Evolutionary conservation across 371 early-diverging fungal genomes (phyloP).

Genomic region (Mucor mucedo): DNA sequence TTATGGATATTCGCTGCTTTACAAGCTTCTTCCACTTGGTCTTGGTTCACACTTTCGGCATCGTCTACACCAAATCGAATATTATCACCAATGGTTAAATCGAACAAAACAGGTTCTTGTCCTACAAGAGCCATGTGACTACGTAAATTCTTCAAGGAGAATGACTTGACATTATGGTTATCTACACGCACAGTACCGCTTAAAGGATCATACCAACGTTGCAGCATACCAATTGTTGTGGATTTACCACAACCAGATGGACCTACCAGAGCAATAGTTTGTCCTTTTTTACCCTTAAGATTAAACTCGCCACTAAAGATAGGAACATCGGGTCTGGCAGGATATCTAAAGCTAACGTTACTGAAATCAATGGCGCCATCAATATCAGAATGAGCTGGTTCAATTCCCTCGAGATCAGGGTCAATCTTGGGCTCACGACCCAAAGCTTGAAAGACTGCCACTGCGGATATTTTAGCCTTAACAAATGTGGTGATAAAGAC

Average conservation of each 20-base stretch:
- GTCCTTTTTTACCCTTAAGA: slow-evolving; percentile 70
- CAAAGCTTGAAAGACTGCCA: slow-evolving; percentile 71
- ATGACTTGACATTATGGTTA: slow-evolving; percentile 64
- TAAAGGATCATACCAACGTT: slow-evolving; percentile 85
- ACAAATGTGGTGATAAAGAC: slow-evolving; percentile 63
- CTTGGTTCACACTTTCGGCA: slow-evolving; percentile 43
- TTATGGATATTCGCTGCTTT: slow-evolving; percentile 79
- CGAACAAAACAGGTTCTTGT: slow-evolving; percentile 89
- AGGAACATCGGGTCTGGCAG: slow-evolving; percentile 75
- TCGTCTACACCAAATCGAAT: slow-evolving; percentile 70
- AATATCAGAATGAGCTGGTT: slow-evolving; percentile 39
- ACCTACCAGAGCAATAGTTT: slow-evolving; percentile 87
- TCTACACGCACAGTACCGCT: slow-evolving; percentile 72
- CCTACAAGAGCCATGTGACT: slow-evolving; percentile 81
- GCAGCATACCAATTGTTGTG: slow-evolving; percentile 82
- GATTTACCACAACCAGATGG: slow-evolving; percentile 89
- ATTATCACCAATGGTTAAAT: slow-evolving; percentile 82
- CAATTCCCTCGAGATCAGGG: slow-evolving; percentile 63
- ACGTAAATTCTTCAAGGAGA: slow-evolving; percentile 67
- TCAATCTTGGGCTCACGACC: slow-evolving; percentile 77
- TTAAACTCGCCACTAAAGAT: slow-evolving; percentile 79
- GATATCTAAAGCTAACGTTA: slow-evolving; percentile 80
- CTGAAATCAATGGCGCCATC: slow-evolving; percentile 61
- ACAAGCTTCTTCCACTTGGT: slow-evolving; percentile 66
- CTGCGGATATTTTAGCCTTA: slow-evolving; percentile 85